Evolutionary conservation across 257 asterid genomes (phyloP).

Genomic region (Catharanthus roseus): DNA sequence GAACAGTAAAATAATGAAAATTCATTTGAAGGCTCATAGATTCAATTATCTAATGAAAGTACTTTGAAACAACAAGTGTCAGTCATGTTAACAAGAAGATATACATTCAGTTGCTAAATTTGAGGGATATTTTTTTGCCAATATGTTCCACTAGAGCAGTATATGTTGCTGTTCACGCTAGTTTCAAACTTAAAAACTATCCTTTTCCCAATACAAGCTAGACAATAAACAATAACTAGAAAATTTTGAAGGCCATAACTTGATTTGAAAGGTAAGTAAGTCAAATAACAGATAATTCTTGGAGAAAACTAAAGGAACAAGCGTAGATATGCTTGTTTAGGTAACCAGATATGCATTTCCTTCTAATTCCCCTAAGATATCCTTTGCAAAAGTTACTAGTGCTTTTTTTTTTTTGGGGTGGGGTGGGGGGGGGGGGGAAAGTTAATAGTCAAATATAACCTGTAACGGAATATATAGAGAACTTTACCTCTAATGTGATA

Average conservation of each 20-base stretch:
- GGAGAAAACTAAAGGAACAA: neutral
- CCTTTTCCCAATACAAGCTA: neutral
- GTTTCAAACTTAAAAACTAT: neutral
- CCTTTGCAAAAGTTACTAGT: no score
- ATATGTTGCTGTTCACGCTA: neutral
- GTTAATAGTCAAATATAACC: neutral
- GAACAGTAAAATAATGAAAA: no score
- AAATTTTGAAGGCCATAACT: neutral
- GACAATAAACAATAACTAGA: neutral
- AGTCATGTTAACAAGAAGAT: no score
- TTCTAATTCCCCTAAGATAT: no score
- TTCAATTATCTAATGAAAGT: no score
- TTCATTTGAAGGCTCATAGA: no score
- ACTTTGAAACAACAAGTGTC: no score
- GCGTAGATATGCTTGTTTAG: neutral
- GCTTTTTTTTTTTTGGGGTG: no score
- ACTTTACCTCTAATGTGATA: slow-evolving; percentile 63
- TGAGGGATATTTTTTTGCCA: no score
- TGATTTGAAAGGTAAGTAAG: neutral
- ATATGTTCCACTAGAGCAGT: neutral
- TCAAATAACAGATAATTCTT: neutral
- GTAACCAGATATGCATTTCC: neutral
- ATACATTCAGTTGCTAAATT: no score
- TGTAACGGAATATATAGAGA: slow-evolving; percentile 8
- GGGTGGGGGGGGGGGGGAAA: no score